A percentile compares a stretch with the other conserved stretches of the same genome.
phyloP scores from a whole-genome alignment of 495 filamentous ascomycete genomes.

The Hypoxylon crocopeplum region DNA sequence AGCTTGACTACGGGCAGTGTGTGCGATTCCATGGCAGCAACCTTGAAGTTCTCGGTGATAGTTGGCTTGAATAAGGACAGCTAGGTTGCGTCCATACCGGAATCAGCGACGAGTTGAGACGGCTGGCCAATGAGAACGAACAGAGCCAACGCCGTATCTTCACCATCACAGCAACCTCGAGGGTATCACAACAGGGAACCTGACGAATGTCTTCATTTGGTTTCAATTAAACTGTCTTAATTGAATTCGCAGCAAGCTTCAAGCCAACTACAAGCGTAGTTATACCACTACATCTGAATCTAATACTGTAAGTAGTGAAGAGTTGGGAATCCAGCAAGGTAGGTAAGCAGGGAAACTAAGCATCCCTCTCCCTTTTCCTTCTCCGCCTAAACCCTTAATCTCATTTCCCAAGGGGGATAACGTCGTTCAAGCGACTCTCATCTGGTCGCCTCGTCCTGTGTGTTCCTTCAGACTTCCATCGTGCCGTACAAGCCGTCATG shows the following conservation, averaged over 20 bases:
- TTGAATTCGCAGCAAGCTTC: conserved; percentile 27
- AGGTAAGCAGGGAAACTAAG: too few relatives aligned
- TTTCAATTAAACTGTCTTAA: conserved; percentile 34
- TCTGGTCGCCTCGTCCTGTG: conserved; percentile 1
- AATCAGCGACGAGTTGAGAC: too few relatives aligned
- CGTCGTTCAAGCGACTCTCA: background rate
- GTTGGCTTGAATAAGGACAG: too few relatives aligned
- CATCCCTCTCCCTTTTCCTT: background rate
- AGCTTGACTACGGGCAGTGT: too few relatives aligned
- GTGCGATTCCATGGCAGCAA: too few relatives aligned
- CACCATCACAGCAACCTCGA: background rate
- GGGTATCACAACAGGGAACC: background rate
- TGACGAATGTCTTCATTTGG: conserved; percentile 1
- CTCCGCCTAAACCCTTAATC: conserved; percentile 9
- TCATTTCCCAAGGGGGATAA: conserved; percentile 3
- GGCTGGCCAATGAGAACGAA: too few relatives aligned
- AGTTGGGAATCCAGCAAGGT: conserved; percentile 1
- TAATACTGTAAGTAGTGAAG: conserved; percentile 3
- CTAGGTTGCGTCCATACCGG: too few relatives aligned
- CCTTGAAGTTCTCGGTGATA: too few relatives aligned
- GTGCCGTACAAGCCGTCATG: conserved; percentile 15
- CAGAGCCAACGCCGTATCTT: background rate
- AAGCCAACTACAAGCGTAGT: conserved; percentile 33
- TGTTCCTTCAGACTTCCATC: conserved; percentile 1
- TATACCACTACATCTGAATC: conserved; percentile 15